These are phyloP conservation scores for Casuarina equisetifolia DNA, from an alignment of 306 rosid genomes.

Conservation along the genomic window DNA sequence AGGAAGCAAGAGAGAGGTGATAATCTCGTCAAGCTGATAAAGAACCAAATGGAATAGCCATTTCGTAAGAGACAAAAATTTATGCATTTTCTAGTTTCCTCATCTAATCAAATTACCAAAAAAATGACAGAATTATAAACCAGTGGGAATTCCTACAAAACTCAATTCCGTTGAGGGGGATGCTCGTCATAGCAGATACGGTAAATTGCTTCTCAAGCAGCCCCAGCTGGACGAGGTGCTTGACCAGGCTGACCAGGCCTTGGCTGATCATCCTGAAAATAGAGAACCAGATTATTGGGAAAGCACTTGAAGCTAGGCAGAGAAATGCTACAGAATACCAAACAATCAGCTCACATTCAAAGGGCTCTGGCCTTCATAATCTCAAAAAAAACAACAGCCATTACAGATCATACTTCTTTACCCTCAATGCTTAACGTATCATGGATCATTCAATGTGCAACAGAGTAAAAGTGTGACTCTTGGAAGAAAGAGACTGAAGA, in stretches of 20 bases:
- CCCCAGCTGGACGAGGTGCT: slow-evolving; percentile 63
- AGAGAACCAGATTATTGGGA: neutral
- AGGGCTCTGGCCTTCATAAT: neutral
- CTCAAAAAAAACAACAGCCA: neutral
- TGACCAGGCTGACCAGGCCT: slow-evolving; percentile 78
- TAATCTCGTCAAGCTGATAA: neutral
- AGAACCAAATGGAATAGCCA: neutral
- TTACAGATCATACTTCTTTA: neutral
- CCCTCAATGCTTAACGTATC: neutral
- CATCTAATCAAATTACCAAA: neutral
- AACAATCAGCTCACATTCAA: neutral
- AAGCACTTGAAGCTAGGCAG: slow-evolving; percentile 1
- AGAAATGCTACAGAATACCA: neutral
- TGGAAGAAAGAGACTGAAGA: neutral
- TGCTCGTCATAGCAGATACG: neutral
- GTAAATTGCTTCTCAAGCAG: slow-evolving; percentile 20
- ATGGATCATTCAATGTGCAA: neutral
- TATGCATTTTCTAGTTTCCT: neutral
- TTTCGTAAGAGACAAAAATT: neutral
- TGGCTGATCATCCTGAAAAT: slow-evolving; percentile 58
- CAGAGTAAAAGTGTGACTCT: neutral
- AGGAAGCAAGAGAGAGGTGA: neutral
- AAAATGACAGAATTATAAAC: neutral
- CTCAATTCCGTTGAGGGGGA: neutral
- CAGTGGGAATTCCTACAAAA: slow-evolving; percentile 12